A percentile compares a stretch with the other conserved stretches of the same genome.
Evolutionary conservation across 108 stramenopile genomes (phyloP).

Genomic region (Chaetoceros muelleri): DNA sequence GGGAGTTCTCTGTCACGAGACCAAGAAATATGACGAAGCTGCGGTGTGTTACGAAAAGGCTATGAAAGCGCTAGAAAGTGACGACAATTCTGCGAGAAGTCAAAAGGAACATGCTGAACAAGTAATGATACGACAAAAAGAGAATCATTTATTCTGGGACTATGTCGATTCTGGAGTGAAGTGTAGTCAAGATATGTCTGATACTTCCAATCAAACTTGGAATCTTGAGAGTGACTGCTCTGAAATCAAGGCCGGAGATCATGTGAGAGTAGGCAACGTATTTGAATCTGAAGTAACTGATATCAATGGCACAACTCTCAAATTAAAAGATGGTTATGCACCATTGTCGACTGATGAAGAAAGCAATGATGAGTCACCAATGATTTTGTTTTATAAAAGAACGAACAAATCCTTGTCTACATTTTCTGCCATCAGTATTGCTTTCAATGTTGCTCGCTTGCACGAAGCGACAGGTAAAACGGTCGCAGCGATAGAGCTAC

Average conservation of each 20-base stretch:
- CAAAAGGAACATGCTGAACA: conserved; percentile 29
- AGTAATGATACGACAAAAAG: conserved; percentile 38
- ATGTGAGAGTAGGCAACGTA: conserved; percentile 22
- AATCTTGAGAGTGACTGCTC: not conserved
- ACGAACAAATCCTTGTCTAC: conserved; percentile 47
- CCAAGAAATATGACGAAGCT: conserved; percentile 59
- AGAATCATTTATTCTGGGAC: conserved; percentile 57
- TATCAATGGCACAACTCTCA: not conserved
- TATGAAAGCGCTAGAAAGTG: conserved; percentile 28
- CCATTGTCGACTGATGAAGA: conserved; percentile 3
- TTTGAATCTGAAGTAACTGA: conserved; percentile 19
- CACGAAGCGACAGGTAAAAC: conserved; percentile 68
- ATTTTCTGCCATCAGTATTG: conserved; percentile 53
- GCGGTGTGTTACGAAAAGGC: conserved; percentile 47
- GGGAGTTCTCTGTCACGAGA: conserved; percentile 76
- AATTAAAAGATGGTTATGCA: conserved; percentile 9
- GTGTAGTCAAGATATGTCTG: not conserved
- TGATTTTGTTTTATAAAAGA: conserved; percentile 34
- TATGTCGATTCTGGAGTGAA: conserved; percentile 30
- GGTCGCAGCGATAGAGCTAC: conserved; percentile 70
- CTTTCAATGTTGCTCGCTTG: conserved; percentile 78
- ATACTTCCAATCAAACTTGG: not conserved
- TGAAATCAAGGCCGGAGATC: conserved; percentile 22
- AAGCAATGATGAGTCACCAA: conserved; percentile 3
- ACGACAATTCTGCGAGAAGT: conserved; percentile 9